phyloP scores from a whole-genome alignment of 345 rosid genomes.

The Cochlearia excelsa region DNA sequence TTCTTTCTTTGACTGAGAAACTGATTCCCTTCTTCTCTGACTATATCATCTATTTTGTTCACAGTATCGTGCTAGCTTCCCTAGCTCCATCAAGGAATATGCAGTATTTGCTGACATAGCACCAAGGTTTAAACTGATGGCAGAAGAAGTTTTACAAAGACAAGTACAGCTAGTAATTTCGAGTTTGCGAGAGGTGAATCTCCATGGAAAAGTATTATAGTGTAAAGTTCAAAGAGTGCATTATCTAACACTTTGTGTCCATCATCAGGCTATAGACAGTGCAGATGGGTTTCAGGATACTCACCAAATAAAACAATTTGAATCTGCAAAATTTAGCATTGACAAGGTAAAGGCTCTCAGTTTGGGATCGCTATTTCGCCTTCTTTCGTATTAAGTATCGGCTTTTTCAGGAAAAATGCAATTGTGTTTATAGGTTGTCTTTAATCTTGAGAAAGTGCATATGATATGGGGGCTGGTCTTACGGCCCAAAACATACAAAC shows the following conservation, averaged over 20 bases:
- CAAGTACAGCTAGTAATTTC: slow-evolving; percentile 71
- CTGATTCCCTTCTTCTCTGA: slow-evolving; percentile 10
- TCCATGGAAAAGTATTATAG: slow-evolving; percentile 15
- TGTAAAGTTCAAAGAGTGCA: slow-evolving; percentile 7
- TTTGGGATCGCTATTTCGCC: slow-evolving; percentile 19
- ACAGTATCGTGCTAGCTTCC: slow-evolving; percentile 85
- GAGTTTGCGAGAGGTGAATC: slow-evolving; percentile 67
- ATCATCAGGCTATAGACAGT: slow-evolving; percentile 73
- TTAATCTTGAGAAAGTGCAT: slow-evolving; percentile 86
- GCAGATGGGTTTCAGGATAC: slow-evolving; percentile 95
- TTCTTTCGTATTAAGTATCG: slow-evolving; percentile 5
- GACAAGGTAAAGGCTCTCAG: slow-evolving; percentile 59
- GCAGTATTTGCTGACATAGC: slow-evolving; percentile 87
- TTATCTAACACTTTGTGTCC: slow-evolving; percentile 24
- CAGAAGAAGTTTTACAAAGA: slow-evolving; percentile 74
- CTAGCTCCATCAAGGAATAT: slow-evolving; percentile 69
- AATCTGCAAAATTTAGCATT: slow-evolving; percentile 82
- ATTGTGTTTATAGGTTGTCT: slow-evolving; percentile 56
- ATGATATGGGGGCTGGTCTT: slow-evolving; percentile 92
- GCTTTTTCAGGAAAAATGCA: slow-evolving; percentile 16
- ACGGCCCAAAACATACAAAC: slow-evolving; percentile 69
- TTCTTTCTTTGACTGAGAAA: slow-evolving; percentile 3
- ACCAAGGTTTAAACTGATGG: slow-evolving; percentile 79
- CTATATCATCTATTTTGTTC: slow-evolving; percentile 24
- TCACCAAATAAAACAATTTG: slow-evolving; percentile 71